Conservation (phyloP, 2,329 filamentous ascomycete species). For the Harringtonia aguacate region DNA sequence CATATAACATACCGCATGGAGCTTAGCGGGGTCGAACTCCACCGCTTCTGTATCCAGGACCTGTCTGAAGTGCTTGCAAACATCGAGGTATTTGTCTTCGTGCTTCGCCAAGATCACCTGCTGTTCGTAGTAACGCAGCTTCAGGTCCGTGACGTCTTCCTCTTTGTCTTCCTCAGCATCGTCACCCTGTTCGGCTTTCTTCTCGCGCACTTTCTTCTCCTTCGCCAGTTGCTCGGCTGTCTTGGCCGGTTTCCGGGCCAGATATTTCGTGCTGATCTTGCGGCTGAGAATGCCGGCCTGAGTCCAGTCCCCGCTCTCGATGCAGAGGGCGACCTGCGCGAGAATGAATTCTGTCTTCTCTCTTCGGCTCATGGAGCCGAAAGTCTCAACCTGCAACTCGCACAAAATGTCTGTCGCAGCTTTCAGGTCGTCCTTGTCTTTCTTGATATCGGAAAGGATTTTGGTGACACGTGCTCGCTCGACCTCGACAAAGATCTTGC, state of each 20-base stretch:
- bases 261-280: slow-evolving; percentile 94
- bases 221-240: slow-evolving; percentile 81
- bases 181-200: slow-evolving; percentile 68
- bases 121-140: slow-evolving; percentile 93
- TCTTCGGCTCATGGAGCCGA: slow-evolving; percentile 91
- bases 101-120: slow-evolving; percentile 94
- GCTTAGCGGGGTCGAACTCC: slow-evolving; percentile 76
- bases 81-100: slow-evolving; percentile 93
- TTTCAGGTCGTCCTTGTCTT: slow-evolving; percentile 82
- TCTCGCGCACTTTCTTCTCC: slow-evolving; percentile 78
- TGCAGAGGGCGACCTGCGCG: slow-evolving; percentile 87
- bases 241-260: slow-evolving; percentile 85
- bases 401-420: slow-evolving; percentile 88
- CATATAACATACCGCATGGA: slow-evolving; percentile 61
- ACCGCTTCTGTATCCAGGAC: slow-evolving; percentile 94
- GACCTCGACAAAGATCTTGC: slow-evolving; percentile 99
- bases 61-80: slow-evolving; percentile 96
- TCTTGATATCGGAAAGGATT: slow-evolving; percentile 96
- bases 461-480: slow-evolving; percentile 92
- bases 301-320: slow-evolving; percentile 91
- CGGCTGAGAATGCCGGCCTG: slow-evolving; percentile 88
- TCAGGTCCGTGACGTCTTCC: slow-evolving; percentile 92
- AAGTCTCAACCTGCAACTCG: slow-evolving; percentile 97
- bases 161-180: slow-evolving; percentile 68
- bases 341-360: slow-evolving; percentile 99